Percentiles rank a stretch among this genome's conserved stretches.
These are phyloP conservation scores for Cryptococcus sp. DNA, from an alignment of 1,284 basidiomycete genomes.

Conservation along the genomic window DNA sequence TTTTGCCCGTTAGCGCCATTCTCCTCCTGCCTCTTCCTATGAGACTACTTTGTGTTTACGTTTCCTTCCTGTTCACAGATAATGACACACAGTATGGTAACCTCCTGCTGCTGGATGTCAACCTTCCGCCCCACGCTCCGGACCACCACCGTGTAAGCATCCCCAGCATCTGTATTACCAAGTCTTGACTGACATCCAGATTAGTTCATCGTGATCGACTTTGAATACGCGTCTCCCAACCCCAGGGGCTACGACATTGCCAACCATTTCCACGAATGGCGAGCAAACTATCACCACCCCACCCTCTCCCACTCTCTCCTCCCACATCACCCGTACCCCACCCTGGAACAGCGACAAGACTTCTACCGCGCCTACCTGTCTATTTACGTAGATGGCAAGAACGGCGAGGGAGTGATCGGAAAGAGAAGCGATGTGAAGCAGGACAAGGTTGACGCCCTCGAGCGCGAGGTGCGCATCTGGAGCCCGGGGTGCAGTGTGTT, in stretches of 20 bases:
- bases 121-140: constrained; percentile 52
- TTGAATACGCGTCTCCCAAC: constrained; percentile 88
- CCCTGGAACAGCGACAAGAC: constrained; percentile 65
- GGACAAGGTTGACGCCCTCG: constrained; percentile 54
- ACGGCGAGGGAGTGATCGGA: constrained; percentile 34
- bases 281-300: constrained; percentile 73
- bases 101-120: constrained; percentile 66
- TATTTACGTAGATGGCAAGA: constrained; percentile 31
- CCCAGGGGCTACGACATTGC: constrained; percentile 88
- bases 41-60: no score
- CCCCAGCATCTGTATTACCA: no score
- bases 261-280: constrained; percentile 96
- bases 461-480: constrained; percentile 76
- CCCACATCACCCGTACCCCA: constrained; percentile 67
- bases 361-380: constrained; percentile 80
- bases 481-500: constrained; percentile 79
- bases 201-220: constrained; percentile 89
- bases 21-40: not conserved
- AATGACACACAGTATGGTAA: constrained; percentile 95
- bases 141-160: constrained; percentile 49
- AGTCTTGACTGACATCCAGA: constrained; percentile 8
- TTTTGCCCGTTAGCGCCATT: constrained; percentile 45
- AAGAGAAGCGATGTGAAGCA: constrained; percentile 34
- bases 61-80: constrained; percentile 57
- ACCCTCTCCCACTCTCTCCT: constrained; percentile 69